A percentile compares a stretch with the other conserved stretches of the same genome.
phyloP scores from a whole-genome alignment of 2,329 filamentous ascomycete genomes.

The Pyricularia grisea region DNA sequence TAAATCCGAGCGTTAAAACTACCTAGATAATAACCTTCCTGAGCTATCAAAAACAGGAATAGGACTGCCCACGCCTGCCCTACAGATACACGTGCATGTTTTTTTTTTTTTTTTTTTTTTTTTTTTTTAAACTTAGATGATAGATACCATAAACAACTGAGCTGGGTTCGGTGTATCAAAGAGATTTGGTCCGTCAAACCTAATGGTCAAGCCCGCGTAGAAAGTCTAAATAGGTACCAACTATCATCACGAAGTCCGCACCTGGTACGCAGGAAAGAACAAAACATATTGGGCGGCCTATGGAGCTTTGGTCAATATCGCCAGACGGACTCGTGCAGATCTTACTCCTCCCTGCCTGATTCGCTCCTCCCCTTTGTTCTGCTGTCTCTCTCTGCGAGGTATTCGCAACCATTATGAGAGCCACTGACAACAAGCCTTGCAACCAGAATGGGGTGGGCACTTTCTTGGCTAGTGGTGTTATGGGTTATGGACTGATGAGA shows the following conservation, averaged over 20 bases:
- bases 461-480: not conserved
- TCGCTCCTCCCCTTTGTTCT: not conserved
- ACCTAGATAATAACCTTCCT: too few species aligned
- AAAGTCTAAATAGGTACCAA: not conserved
- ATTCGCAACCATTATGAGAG: not conserved
- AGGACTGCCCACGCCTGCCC: not conserved
- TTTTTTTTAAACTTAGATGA: too few species aligned
- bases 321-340: not conserved
- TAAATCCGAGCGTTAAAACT: not conserved
- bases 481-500: not conserved
- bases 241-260: not conserved
- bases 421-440: not conserved
- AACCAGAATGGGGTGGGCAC: not conserved
- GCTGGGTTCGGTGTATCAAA: not conserved
- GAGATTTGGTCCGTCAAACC: not conserved
- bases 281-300: not conserved
- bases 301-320: not conserved
- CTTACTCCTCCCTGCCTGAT: not conserved
- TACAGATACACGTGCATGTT: not conserved
- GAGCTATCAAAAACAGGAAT: not conserved
- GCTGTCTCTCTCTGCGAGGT: not conserved
- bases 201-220: not conserved
- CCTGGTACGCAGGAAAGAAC: not conserved
- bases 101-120: too few species aligned
- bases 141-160: too few species aligned